Base-by-base conservation (phyloP, 768 basidiomycete species). In the Chalciporus sphaerocephalus region DNA sequence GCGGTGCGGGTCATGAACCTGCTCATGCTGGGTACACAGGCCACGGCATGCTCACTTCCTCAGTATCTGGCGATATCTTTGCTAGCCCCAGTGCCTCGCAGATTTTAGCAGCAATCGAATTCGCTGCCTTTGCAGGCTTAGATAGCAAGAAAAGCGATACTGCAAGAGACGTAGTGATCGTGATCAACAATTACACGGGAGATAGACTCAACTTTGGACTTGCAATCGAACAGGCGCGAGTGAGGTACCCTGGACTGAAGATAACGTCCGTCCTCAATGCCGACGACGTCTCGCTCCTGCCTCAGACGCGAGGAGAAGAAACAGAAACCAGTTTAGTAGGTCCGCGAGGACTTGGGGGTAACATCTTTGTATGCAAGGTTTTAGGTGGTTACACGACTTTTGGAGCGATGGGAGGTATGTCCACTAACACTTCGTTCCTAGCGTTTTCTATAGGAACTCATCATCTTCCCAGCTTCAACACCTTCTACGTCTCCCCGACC, bases 41-140 rank as follows among this genome's bases (percentile, higher is more conserved):
- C 5, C 53, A 60, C n/a, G 79, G 80, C 15, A 75, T 81, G 67
- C 71, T 83, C 20, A 55, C 69, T 9, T 79, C 78, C 1, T 74
- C 74, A 5, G 76, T 81, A 6, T 75, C 74, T n/a, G 81, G 80
- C 2, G 79, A 82, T 40, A 74, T 80, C 16, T 83, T 83, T 54
- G 79, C 81, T 9, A 78, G 74, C 37, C 82, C 80, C 0, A 80
- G 76, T 51, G 76, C 79, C n/a, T 72, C 72, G 38, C 79, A 81
- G 57, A 74, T 83, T 37, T 46, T 74, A n/a, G 64, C 66, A 10
- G 72, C 74, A 3, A 69, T 83, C 46, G 61, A 72, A 35, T 62
- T 78, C 30, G 78, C 77, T 20, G 68, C 74, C 0, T 65, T 65
- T 17, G 56, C 61, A 32, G 55, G 56, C 38, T 59, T 59, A 18